Conservation (phyloP, 2,329 filamentous ascomycete species). For the Fragosphaeria purpurea region DNA sequence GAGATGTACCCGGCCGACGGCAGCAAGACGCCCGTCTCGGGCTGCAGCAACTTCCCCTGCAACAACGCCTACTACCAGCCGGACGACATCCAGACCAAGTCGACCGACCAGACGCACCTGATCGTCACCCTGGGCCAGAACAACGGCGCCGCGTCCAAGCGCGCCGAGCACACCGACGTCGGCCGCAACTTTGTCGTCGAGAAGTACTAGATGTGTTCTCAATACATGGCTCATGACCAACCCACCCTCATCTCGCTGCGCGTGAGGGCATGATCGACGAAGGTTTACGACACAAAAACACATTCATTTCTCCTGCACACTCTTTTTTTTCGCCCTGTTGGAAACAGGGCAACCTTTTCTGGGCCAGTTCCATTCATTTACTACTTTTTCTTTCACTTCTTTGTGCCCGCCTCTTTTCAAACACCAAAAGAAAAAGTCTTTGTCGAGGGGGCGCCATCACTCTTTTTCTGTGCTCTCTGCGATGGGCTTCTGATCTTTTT, state of each 20-base stretch:
- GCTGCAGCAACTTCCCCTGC: slow-evolving; percentile 32
- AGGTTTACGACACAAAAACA: not conserved
- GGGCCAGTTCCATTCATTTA: too few relatives aligned
- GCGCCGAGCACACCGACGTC: slow-evolving; percentile 9
- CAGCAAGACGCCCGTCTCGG: slow-evolving; percentile 22
- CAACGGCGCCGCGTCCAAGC: slow-evolving; percentile 5
- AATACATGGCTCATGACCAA: too few relatives aligned
- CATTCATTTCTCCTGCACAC: too few relatives aligned
- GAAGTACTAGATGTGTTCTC: slow-evolving; percentile 7
- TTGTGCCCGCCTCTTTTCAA: too few relatives aligned
- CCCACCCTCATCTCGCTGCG: slow-evolving; percentile 3
- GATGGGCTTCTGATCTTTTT: not conserved
- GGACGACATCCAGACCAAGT: slow-evolving; percentile 30
- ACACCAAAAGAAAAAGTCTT: too few relatives aligned
- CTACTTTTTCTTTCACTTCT: too few relatives aligned
- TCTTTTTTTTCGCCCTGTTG: too few relatives aligned
- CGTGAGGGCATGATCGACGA: slow-evolving; percentile 1
- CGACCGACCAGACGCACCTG: slow-evolving; percentile 22
- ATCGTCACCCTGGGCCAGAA: slow-evolving; percentile 21
- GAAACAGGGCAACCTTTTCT: too few relatives aligned
- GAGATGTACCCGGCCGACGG: slow-evolving; percentile 25
- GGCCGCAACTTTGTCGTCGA: slow-evolving; percentile 15
- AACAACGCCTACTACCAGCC: slow-evolving; percentile 28
- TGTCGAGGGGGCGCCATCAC: too few relatives aligned
- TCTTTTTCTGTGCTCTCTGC: not conserved